Evolutionary conservation across 306 rosid genomes (phyloP), one percentile per base, ranked within the genome.

Genomic region (Sechiopsis laciniata): DNA sequence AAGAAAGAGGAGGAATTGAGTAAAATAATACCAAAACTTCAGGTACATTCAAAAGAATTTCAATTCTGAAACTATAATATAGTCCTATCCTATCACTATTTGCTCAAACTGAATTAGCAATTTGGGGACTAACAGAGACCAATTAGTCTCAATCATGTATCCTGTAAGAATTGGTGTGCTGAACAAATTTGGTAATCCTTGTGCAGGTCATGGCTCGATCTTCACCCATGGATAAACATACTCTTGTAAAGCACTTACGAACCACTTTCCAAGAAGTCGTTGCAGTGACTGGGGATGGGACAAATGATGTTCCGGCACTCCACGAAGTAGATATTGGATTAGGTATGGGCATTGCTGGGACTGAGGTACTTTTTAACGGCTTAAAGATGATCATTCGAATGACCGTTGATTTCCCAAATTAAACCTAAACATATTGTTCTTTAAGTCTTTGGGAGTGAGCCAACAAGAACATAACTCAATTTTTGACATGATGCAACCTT

Each of bases 271-370:
- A 85, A 86, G 99, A 94, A 70, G 97, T 94, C 75, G 99, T 94
- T 74, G 90, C 97, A 55, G 99, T 91, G 74, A 94, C 99, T 10
- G 99, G 99, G 56, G 99, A 94, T 72, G 99, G 99, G 78, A 90
- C 99, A 71, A 94, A 94, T 65, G 99, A 94, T 76, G 97, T 97
- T 68, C 99, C 99, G 7, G 99, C 99, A 11, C 99, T 94, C 74
- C 99, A 94, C 73, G 99, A 94, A 91, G 99, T 96, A 73, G 99
- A 94, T 80, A 91, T 94, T 80, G 99, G 99, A 74, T 88, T 94
- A 76, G 99, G 97, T 79, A 94, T 94, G 99, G 99, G 96, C 79
- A 94, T 94, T 75, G 84, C 98, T 76, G 98, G 98, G 76, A 94
- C 98, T 64, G 98, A 94, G 97, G 98, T 94, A 75, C 55, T 55